Conservation (phyloP, 2,329 filamentous ascomycete species). For the Monosporascus sp. region DNA sequence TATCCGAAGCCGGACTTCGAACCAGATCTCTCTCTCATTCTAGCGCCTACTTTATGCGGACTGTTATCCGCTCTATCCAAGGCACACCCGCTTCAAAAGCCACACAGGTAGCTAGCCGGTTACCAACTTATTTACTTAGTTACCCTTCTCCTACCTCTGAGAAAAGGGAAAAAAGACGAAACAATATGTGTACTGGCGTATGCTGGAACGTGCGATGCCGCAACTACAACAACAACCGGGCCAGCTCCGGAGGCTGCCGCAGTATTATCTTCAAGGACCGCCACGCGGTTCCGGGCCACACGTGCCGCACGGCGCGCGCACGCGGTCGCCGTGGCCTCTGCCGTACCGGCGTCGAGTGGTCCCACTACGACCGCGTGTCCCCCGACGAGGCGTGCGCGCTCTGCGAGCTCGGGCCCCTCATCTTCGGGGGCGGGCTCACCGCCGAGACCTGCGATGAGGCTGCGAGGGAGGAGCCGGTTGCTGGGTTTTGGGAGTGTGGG, state of each 20-base stretch:
- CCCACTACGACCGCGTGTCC: conserved; percentile 4
- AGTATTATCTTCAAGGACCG: conserved; percentile 6
- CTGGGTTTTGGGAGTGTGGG: neutral
- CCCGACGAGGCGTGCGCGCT: conserved; percentile 12
- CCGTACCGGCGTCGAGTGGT: conserved; percentile 12
- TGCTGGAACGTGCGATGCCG: conserved; percentile 9
- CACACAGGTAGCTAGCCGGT: neutral
- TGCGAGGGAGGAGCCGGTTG: neutral
- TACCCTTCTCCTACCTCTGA: neutral
- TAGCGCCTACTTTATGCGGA: no score
- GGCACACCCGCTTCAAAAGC: no score
- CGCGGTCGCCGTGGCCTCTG: conserved; percentile 12
- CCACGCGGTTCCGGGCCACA: conserved; percentile 9
- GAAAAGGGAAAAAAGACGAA: neutral
- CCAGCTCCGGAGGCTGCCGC: conserved; percentile 6
- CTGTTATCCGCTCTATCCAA: no score
- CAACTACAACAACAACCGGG: neutral
- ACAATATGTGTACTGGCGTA: conserved; percentile 18
- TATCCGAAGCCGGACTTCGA: no score
- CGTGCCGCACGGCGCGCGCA: conserved; percentile 10
- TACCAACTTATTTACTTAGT: neutral
- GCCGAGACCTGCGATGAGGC: conserved; percentile 11
- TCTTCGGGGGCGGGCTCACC: neutral
- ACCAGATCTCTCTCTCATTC: no score
- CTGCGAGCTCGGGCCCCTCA: conserved; percentile 15